Conservation (phyloP, 129 eudicot genomes). For the Rutidosis leptorrhynchoides region DNA sequence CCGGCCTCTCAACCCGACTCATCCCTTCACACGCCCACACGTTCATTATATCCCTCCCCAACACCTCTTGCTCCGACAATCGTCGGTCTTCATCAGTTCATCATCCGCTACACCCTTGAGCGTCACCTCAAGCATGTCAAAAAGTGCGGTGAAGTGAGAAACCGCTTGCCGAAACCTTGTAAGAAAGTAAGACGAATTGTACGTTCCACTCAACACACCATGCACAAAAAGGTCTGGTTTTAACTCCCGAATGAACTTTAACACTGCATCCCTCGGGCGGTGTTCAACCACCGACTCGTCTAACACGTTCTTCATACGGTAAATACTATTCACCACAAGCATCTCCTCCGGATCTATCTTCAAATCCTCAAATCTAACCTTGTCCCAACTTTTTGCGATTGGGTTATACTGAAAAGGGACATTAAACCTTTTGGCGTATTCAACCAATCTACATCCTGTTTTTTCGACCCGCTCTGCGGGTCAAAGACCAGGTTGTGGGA, state of each 20-base stretch:
- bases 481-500: slow-evolving; percentile 50
- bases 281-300: slow-evolving; percentile 49
- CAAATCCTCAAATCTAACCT: slow-evolving; percentile 38
- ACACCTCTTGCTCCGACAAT: slow-evolving; percentile 40
- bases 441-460: slow-evolving; percentile 40
- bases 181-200: slow-evolving; percentile 36
- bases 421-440: slow-evolving; percentile 44
- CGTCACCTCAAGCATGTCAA: slow-evolving; percentile 46
- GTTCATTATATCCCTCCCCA: slow-evolving; percentile 54
- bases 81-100: too few relatives aligned
- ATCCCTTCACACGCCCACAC: slow-evolving; percentile 57
- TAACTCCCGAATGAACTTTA: slow-evolving; percentile 34
- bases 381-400: slow-evolving; percentile 56
- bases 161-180: slow-evolving; percentile 43
- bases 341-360: slow-evolving; percentile 39
- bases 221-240: slow-evolving; percentile 44
- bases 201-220: slow-evolving; percentile 42
- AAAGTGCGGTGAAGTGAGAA: slow-evolving; percentile 44
- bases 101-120: slow-evolving; percentile 14
- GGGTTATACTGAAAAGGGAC: slow-evolving; percentile 43
- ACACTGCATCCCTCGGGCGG: slow-evolving; percentile 41
- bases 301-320: slow-evolving; percentile 35
- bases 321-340: slow-evolving; percentile 42
- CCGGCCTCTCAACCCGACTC: slow-evolving; percentile 59
- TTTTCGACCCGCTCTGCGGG: slow-evolving; percentile 55